Evolutionary conservation across 1,139 yeast genomes (phyloP), one percentile per base, ranked within the genome.

Genomic region (Kluyveromyces sp.): DNA sequence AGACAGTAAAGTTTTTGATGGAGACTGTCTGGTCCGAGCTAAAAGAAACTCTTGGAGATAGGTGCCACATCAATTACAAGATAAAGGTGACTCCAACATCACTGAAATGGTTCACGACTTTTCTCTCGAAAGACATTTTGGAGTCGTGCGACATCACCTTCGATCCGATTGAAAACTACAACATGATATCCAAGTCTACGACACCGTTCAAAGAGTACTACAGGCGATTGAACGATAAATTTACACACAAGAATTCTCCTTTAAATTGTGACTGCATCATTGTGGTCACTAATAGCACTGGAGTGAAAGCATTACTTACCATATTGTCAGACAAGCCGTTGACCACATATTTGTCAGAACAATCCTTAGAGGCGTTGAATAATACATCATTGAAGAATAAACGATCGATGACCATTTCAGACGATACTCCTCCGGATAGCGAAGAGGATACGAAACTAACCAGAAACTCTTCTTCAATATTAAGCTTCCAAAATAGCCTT

Each of bases 181-280:
- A 45, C 15, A 37, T 46, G 39, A 36, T 49, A 36, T 36, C 49
- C 20, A 45, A 47, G 31, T 39, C 51, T 18, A 38, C 50, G 6
- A 54, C 57, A n/a, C 63, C 64, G 4, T 61, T 61, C 41, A 61
- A 61, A 41, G 61, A 59, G 20, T 61, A 61, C 45, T 61, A 56
- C 36, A 47, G 52, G 12, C 50, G 52, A 43, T 45, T 61, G 31
- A 60, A 50, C 42, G 46, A 48, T 4, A 60, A 58, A 42, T 61
- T 59, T 40, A 42, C 50, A 7, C 33, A 41, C 20, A 33, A 25
- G n/a, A 16, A 33, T 28, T 30, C 35, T n/a, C 35, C 46, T 2
- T 16, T 43, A 9, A 35, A 36, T 7, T 32, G 53, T 13, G 62
- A 57, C 18, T 52, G 64, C 3, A 57, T 61, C 3, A 49, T 57